Evolutionary conservation across 2,329 filamentous ascomycete species (phyloP).

Genomic region (Sporothrix sp.): DNA sequence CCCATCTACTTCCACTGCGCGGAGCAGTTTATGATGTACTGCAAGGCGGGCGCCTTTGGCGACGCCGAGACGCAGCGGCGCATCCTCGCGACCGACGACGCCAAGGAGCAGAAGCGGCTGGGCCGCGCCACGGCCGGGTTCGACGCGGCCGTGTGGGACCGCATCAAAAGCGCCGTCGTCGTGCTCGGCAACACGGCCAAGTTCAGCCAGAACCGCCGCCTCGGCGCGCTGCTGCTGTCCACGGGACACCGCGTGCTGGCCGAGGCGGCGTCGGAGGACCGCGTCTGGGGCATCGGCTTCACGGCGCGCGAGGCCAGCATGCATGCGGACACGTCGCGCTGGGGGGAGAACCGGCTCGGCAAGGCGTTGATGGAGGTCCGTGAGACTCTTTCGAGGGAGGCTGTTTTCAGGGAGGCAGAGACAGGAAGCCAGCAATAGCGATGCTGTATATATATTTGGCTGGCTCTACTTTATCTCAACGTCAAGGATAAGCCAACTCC

Average conservation of each 20-base stretch:
- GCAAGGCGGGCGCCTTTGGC: slow-evolving; percentile 12
- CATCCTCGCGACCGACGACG: slow-evolving; percentile 9
- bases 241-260: slow-evolving; percentile 53
- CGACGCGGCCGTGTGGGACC: slow-evolving; percentile 11
- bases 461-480: no score
- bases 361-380: slow-evolving; percentile 51
- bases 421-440: no score
- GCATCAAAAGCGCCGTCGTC: slow-evolving; percentile 31
- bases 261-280: slow-evolving; percentile 50
- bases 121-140: slow-evolving; percentile 10
- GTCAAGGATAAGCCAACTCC: no score
- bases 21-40: slow-evolving; percentile 17
- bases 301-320: slow-evolving; percentile 37
- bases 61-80: slow-evolving; percentile 6
- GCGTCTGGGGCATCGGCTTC: slow-evolving; percentile 59
- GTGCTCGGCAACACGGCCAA: slow-evolving; percentile 54
- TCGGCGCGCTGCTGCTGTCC: slow-evolving; percentile 33
- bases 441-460: no score
- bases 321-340: slow-evolving; percentile 32
- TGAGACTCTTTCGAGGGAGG: no score
- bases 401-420: no score
- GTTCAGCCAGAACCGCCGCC: slow-evolving; percentile 33
- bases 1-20: slow-evolving; percentile 25
- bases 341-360: slow-evolving; percentile 57
- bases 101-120: slow-evolving; percentile 14